phyloP scores from a whole-genome alignment of 495 filamentous ascomycete species.

The Daldinia loculata region DNA sequence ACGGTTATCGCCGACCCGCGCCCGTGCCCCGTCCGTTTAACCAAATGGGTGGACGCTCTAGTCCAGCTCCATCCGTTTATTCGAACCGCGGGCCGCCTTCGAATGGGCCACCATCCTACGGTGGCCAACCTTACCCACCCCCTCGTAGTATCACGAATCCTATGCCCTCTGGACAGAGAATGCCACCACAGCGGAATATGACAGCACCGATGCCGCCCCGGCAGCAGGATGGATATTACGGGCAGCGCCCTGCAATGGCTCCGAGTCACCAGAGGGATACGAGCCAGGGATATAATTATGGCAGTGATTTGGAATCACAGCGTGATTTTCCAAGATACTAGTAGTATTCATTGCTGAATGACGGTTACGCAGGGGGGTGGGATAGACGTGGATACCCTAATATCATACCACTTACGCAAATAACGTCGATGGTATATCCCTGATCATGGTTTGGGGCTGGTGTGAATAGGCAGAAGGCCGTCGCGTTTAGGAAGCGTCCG shows the following conservation, averaged over 20 bases:
- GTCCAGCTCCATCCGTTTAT: constrained; percentile 51
- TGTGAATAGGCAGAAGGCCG: constrained; percentile 5
- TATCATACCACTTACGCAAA: constrained; percentile 8
- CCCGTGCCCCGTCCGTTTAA: constrained; percentile 36
- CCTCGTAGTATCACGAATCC: constrained; percentile 53
- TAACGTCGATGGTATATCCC: constrained; percentile 6
- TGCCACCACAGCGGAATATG: constrained; percentile 58
- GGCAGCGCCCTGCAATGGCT: constrained; percentile 39
- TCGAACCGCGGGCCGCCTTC: constrained; percentile 44
- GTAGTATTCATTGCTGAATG: constrained; percentile 12
- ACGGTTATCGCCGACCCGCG: constrained; percentile 41
- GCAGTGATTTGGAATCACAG: constrained; percentile 46
- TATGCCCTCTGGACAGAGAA: constrained; percentile 47
- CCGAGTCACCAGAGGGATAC: constrained; percentile 22
- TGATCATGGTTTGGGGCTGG: constrained; percentile 13
- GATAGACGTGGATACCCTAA: constrained; percentile 21
- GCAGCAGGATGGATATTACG: constrained; percentile 37
- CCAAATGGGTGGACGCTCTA: constrained; percentile 47
- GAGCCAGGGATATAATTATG: constrained; percentile 49
- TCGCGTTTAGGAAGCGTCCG: constrained; percentile 17
- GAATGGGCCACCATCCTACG: constrained; percentile 31
- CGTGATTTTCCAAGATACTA: constrained; percentile 47
- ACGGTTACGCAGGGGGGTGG: constrained; percentile 7
- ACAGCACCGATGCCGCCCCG: constrained; percentile 57
- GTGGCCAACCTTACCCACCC: constrained; percentile 42